phyloP scores from a whole-genome alignment of 352 stramenopile genomes.

The Phytophthora syringae region DNA sequence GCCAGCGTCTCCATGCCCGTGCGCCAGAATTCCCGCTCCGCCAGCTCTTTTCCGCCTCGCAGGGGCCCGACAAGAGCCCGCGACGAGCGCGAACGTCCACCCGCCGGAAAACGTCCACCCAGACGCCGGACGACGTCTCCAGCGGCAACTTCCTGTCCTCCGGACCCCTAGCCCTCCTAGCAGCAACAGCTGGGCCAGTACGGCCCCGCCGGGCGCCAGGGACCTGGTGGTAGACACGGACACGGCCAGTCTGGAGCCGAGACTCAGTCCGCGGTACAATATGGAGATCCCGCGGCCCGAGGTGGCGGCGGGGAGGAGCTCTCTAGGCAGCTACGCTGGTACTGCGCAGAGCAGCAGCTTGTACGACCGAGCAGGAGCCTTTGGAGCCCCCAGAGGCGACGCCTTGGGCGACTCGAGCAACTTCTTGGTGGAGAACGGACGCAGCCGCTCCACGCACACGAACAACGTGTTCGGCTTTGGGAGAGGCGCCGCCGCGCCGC shows the following conservation, averaged over 20 bases:
- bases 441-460: slow-evolving; percentile 62
- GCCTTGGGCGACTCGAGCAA: slow-evolving; percentile 45
- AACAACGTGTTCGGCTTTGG: slow-evolving; percentile 83
- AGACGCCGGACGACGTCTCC: slow-evolving; percentile 14
- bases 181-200: slow-evolving; percentile 20
- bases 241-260: slow-evolving; percentile 2
- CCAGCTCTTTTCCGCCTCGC: slow-evolving; percentile 21
- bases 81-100: slow-evolving; percentile 2
- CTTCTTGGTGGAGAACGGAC: slow-evolving; percentile 68
- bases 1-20: slow-evolving; percentile 14
- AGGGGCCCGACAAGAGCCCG: slow-evolving; percentile 12
- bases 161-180: slow-evolving; percentile 13
- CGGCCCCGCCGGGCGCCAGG: slow-evolving; percentile 20
- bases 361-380: slow-evolving; percentile 43
- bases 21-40: slow-evolving; percentile 13
- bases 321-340: slow-evolving; percentile 47
- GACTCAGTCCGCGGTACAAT: slow-evolving; percentile 46
- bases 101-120: slow-evolving; percentile 28
- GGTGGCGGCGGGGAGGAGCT: slow-evolving; percentile 39
- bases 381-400: slow-evolving; percentile 36
- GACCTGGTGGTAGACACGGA: slow-evolving; percentile 27
- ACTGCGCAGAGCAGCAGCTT: slow-evolving; percentile 34
- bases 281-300: slow-evolving; percentile 71
- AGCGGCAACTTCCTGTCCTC: slow-evolving; percentile 23
- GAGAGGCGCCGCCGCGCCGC: slow-evolving; percentile 46